phyloP scores from a whole-genome alignment of 228 moss, liverwort and hornwort species.

The Sphagnum magellanicum region DNA sequence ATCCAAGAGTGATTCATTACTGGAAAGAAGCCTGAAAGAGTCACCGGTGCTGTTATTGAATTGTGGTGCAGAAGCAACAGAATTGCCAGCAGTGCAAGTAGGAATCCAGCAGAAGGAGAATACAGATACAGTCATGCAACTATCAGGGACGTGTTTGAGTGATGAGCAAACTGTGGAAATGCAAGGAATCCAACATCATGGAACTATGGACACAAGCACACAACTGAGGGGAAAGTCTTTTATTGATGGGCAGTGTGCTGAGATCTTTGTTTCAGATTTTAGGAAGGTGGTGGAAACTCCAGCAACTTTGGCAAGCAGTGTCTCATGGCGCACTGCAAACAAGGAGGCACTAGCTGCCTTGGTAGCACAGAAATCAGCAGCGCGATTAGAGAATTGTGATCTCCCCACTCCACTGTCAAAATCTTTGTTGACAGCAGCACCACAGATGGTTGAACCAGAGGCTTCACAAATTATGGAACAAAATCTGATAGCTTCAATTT shows the following conservation, averaged over 20 bases:
- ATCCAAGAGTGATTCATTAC: conserved; percentile 7
- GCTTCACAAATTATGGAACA: conserved; percentile 17
- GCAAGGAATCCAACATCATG: too few species aligned
- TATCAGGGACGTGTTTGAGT: too few species aligned
- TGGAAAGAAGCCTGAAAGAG: conserved; percentile 33
- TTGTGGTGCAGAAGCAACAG: conserved; percentile 15
- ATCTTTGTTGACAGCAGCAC: not conserved
- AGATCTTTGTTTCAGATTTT: conserved; percentile 8
- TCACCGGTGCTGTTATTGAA: conserved; percentile 13
- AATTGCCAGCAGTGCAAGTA: conserved; percentile 8
- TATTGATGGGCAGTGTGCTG: conserved; percentile 16
- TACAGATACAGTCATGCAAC: not conserved
- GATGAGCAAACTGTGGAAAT: too few species aligned
- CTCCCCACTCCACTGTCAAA: conserved; percentile 50
- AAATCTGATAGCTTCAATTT: conserved; percentile 38
- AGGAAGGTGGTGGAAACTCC: conserved; percentile 21
- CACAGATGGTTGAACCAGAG: too few species aligned
- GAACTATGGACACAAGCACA: too few species aligned
- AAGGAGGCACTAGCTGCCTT: conserved; percentile 48
- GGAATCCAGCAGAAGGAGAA: conserved; percentile 27
- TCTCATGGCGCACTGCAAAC: conserved; percentile 55
- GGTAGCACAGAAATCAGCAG: conserved; percentile 50
- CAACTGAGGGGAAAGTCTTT: not conserved
- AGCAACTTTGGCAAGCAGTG: conserved; percentile 27
- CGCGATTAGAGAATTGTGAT: conserved; percentile 59